These are phyloP conservation scores for Microbotryomycetes sp. DNA, from an alignment of 1,284 basidiomycete species.

Conservation along the genomic window DNA sequence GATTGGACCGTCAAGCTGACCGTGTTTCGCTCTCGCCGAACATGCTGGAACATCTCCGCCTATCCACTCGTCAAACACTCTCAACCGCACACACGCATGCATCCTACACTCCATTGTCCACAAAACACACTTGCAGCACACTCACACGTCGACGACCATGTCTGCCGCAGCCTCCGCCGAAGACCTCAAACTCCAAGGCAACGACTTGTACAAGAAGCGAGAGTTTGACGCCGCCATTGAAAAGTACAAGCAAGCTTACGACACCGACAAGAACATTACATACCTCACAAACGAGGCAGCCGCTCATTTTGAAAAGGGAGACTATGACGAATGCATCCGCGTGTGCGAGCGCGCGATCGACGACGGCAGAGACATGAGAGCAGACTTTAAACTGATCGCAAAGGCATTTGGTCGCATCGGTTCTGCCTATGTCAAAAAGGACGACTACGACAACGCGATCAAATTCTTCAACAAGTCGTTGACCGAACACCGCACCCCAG, in stretches of 20 bases:
- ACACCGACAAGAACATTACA: constrained; percentile 82
- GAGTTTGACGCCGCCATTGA: constrained; percentile 39
- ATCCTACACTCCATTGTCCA: no score
- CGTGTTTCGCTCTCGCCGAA: no score
- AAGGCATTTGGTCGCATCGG: constrained; percentile 85
- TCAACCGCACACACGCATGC: no score
- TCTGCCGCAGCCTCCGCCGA: constrained; percentile 14
- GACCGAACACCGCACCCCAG: constrained; percentile 93
- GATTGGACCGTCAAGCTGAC: no score
- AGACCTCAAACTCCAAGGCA: constrained; percentile 60
- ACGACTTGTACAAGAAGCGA: constrained; percentile 70
- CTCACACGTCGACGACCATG: no score
- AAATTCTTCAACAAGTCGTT: constrained; percentile 78
- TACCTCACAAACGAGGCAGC: constrained; percentile 90
- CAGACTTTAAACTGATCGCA: constrained; percentile 53
- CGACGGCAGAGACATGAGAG: constrained; percentile 63
- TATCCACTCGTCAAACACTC: no score
- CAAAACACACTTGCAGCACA: no score
- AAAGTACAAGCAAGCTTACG: constrained; percentile 71
- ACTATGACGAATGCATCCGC: constrained; percentile 85
- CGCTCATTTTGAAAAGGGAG: constrained; percentile 85
- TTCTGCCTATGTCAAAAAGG: constrained; percentile 73
- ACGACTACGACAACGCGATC: constrained; percentile 69
- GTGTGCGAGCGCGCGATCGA: constrained; percentile 91
- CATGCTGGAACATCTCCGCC: no score